A percentile compares a stretch with the other conserved stretches of the same genome.
These are phyloP conservation scores for Penicillium sp. DNA, from an alignment of 2,329 filamentous ascomycete species.

Conservation along the genomic window DNA sequence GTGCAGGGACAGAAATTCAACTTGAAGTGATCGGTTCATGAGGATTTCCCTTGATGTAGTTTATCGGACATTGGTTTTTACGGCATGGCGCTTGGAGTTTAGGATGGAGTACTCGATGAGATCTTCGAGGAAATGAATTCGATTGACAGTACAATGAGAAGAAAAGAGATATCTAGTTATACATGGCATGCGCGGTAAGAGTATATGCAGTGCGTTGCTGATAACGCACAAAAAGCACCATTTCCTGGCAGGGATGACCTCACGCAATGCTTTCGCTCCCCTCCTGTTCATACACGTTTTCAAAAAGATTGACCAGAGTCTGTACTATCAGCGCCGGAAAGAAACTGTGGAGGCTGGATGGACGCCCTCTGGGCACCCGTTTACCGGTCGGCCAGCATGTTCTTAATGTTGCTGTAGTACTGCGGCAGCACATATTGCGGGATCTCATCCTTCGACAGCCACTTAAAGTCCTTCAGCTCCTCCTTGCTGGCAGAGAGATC, in stretches of 20 bases:
- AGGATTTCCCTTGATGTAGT: not conserved
- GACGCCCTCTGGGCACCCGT: not conserved
- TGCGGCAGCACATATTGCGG: slow-evolving; percentile 66
- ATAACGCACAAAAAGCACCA: slow-evolving; percentile 28
- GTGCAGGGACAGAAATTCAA: slow-evolving; percentile 68
- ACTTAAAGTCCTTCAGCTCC: slow-evolving; percentile 83
- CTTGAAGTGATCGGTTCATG: slow-evolving; percentile 56
- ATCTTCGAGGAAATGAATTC: slow-evolving; percentile 23
- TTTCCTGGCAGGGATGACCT: slow-evolving; percentile 16
- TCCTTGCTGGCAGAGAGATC: slow-evolving; percentile 74
- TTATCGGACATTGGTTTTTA: slow-evolving; percentile 10
- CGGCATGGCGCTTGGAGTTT: slow-evolving; percentile 24
- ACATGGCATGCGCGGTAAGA: slow-evolving; percentile 43
- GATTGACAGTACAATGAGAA: slow-evolving; percentile 30
- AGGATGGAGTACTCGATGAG: slow-evolving; percentile 10
- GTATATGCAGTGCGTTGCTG: slow-evolving; percentile 44
- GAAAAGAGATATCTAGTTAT: slow-evolving; percentile 43
- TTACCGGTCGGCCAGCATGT: slow-evolving; percentile 83
- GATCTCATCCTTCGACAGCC: slow-evolving; percentile 90
- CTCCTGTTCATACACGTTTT: slow-evolving; percentile 20
- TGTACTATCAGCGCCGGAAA: not conserved
- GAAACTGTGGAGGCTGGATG: not conserved
- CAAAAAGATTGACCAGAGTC: not conserved
- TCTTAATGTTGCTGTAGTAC: slow-evolving; percentile 77
- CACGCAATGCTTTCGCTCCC: slow-evolving; percentile 11